Conservation (phyloP, 2,329 filamentous ascomycete genomes). For the Colletotrichum godetiae region DNA sequence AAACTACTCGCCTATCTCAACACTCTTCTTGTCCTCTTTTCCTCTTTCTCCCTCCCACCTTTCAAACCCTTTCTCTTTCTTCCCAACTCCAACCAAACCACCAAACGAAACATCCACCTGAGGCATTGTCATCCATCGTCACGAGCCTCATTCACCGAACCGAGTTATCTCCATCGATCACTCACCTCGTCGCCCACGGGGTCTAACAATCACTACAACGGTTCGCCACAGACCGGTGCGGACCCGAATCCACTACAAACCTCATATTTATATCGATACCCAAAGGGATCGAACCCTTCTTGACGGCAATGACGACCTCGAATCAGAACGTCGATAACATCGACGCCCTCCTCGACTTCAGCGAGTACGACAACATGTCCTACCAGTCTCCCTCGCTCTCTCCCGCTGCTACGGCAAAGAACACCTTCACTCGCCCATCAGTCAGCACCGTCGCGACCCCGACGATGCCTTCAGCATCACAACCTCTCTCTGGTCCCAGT, state of each 20-base stretch:
- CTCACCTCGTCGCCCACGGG: background rate
- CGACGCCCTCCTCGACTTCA: conserved; percentile 70
- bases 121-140: conserved; percentile 20
- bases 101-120: conserved; percentile 19
- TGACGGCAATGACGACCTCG: conserved; percentile 51
- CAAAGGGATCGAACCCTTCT: conserved; percentile 25
- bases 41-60: conserved; percentile 2
- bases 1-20: background rate
- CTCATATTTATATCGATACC: conserved; percentile 1
- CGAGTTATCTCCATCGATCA: background rate
- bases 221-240: conserved; percentile 4
- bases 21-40: conserved; percentile 20
- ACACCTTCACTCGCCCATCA: conserved; percentile 62
- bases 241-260: background rate
- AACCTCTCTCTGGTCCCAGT: conserved; percentile 81
- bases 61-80: conserved; percentile 36
- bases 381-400: conserved; percentile 73
- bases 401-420: conserved; percentile 64
- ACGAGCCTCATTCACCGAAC: conserved; percentile 19
- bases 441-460: conserved; percentile 66
- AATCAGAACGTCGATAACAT: conserved; percentile 61
- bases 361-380: conserved; percentile 70
- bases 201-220: background rate
- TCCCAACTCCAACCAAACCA: conserved; percentile 2
- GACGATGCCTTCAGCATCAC: conserved; percentile 60